A percentile compares a stretch with the other conserved stretches of the same genome.
Evolutionary conservation across 805 yeast genomes (phyloP).

Genomic region (Kodamaea restingae): DNA sequence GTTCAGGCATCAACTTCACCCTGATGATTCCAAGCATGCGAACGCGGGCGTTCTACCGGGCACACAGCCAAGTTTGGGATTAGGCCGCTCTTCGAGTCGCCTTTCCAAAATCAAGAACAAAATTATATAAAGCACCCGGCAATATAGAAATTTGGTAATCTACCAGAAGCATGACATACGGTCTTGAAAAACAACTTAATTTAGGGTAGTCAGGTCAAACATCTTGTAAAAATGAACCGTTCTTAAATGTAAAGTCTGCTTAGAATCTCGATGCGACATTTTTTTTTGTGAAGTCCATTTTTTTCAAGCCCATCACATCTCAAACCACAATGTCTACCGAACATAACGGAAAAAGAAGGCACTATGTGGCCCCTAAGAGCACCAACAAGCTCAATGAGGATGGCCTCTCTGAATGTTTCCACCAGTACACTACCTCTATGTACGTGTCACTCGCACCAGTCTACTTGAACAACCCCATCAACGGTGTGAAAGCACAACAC

Average conservation of each 20-base stretch:
- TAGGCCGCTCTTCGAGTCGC: constrained; percentile 15
- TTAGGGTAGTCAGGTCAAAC: no score
- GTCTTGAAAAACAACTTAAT: no score
- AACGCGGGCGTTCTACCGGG: constrained; percentile 1
- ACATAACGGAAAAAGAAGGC: constrained; percentile 16
- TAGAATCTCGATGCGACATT: not conserved
- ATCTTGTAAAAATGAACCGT: no score
- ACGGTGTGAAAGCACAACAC: constrained; percentile 84
- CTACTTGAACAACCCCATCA: constrained; percentile 60
- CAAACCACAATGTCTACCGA: constrained; percentile 7
- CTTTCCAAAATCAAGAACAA: constrained; percentile 15
- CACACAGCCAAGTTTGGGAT: not conserved
- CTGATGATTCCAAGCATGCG: not conserved
- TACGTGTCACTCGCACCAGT: constrained; percentile 89
- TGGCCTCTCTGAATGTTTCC: constrained; percentile 68
- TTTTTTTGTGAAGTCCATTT: constrained; percentile 3
- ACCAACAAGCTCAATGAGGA: constrained; percentile 36
- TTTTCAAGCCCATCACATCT: constrained; percentile 7
- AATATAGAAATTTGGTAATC: not conserved
- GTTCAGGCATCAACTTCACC: constrained; percentile 22
- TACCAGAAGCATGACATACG: no score
- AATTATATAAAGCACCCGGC: constrained; percentile 11
- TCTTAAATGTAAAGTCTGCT: no score
- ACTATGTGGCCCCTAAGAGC: constrained; percentile 20
- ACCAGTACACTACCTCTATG: constrained; percentile 52